phyloP scores from a whole-genome alignment of 2,329 filamentous ascomycete species.

The Cladosporium sphaerospermum region DNA sequence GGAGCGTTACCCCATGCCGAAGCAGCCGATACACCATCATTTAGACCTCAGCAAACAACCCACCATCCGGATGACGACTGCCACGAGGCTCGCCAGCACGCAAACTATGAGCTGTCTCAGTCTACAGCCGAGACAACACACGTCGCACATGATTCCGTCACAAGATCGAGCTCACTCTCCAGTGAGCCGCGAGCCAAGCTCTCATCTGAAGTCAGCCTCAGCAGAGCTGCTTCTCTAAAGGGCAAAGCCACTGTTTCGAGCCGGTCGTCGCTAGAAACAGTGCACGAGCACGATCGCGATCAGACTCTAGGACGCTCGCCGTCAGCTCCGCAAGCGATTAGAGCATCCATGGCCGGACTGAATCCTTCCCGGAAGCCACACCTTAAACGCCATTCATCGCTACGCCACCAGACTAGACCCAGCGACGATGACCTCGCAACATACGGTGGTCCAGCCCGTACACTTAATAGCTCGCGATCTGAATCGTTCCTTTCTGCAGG shows the following conservation, averaged over 20 bases:
- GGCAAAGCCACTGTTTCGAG: neutral
- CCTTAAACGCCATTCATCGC: constrained; percentile 19
- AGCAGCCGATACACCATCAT: no score
- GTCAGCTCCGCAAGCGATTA: neutral
- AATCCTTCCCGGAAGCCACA: constrained; percentile 1
- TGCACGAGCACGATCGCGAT: neutral
- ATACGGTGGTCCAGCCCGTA: neutral
- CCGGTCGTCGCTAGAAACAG: constrained; percentile 1
- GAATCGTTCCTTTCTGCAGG: neutral
- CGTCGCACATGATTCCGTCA: neutral
- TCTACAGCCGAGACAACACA: neutral
- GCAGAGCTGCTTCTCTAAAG: neutral
- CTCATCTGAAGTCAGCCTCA: neutral
- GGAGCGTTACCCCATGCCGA: no score
- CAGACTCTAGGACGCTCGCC: neutral
- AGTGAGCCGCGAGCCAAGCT: neutral
- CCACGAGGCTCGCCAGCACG: neutral
- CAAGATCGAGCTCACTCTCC: neutral
- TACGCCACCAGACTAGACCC: constrained; percentile 16
- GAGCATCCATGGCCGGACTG: neutral
- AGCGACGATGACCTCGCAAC: constrained; percentile 5
- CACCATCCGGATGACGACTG: neutral
- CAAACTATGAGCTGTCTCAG: neutral
- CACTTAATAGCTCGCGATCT: neutral
- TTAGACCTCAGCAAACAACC: neutral